Base-by-base conservation (phyloP, 345 rosid genomes). In the Eutrema yunnanense region DNA sequence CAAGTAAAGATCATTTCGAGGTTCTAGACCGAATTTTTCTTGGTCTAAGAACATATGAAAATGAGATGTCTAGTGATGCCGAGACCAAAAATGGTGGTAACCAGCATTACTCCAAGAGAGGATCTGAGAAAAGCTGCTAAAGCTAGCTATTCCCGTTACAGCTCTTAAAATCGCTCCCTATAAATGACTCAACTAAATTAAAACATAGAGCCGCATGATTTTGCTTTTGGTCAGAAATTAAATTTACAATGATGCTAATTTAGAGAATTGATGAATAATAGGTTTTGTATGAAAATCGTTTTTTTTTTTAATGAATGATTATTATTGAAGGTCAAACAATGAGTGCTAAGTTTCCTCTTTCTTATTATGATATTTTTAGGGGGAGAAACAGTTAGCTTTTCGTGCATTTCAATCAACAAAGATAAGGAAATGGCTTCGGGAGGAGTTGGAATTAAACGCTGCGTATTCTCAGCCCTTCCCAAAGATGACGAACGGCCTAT, bases 281-380 rank as follows among this genome's bases (percentile, higher is more conserved):
- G 22, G 22, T 22, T 22, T 22, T 0, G 22, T 22, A 22, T 22
- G 22, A 22, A 16, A 16, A 16, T 16, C 16, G 16, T 16, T 16
- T 16, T 16, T 86, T 92, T 80, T 90, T 98, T 0, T 22, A 1
- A 22, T 22, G 2, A 22, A 22, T 22, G 1, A 22, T 22, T 22
- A 22, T 22, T 22, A 22, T 86, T 96, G 92, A 1, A 96, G 92
- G 80, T 96, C 96, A 76, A 81, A 86, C 84, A 96, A 79, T 11
- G 82, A 71, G 66, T 79, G 81, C 76, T 92, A 94, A 76, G 97
- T 92, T 82, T 88, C 99, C 81, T 84, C 91, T 3, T 90, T 92
- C 68, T 84, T 92, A 82, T 77, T 89, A 98, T 95, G 89, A 46
- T 76, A 53, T 77, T 67, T 43, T 51, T 55, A 47, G 22, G 22